Evolutionary conservation across 2,329 filamentous ascomycete genomes (phyloP).

Genomic region (Talaromyces islandicus): DNA sequence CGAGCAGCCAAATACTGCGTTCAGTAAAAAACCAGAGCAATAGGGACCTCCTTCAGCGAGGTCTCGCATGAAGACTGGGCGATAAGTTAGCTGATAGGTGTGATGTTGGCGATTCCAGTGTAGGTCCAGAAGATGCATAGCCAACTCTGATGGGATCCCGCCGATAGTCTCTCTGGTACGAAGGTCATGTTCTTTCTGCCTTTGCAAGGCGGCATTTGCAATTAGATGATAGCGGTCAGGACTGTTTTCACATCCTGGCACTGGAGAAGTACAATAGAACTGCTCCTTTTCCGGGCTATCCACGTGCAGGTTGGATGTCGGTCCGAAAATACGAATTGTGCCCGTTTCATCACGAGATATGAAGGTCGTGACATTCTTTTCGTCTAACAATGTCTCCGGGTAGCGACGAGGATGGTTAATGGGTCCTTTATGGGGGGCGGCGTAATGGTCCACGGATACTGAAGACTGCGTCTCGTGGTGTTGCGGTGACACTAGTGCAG

Average conservation of each 20-base stretch:
- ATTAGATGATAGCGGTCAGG: constrained; percentile 17
- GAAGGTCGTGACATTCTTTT: constrained; percentile 1
- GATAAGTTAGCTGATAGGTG: constrained; percentile 33
- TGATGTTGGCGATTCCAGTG: constrained; percentile 38
- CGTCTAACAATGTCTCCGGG: neutral
- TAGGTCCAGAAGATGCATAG: constrained; percentile 32
- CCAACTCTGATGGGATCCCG: constrained; percentile 22
- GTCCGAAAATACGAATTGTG: constrained; percentile 1
- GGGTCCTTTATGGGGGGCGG: neutral
- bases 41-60: constrained; percentile 29
- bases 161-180: constrained; percentile 12
- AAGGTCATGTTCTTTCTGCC: constrained; percentile 16
- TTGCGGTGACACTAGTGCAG: neutral
- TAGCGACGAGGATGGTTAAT: neutral
- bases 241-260: constrained; percentile 3
- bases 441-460: neutral
- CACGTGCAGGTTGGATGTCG: constrained; percentile 9
- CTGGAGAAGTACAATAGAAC: constrained; percentile 6
- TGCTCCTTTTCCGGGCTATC: constrained; percentile 12
- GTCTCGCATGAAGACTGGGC: constrained; percentile 34
- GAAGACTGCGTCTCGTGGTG: neutral
- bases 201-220: constrained; percentile 16
- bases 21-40: constrained; percentile 33
- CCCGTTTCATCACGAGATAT: constrained; percentile 4
- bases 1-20: constrained; percentile 38